Conservation (phyloP, 2,329 filamentous ascomycete genomes). For the Fusarium mundagurra region DNA sequence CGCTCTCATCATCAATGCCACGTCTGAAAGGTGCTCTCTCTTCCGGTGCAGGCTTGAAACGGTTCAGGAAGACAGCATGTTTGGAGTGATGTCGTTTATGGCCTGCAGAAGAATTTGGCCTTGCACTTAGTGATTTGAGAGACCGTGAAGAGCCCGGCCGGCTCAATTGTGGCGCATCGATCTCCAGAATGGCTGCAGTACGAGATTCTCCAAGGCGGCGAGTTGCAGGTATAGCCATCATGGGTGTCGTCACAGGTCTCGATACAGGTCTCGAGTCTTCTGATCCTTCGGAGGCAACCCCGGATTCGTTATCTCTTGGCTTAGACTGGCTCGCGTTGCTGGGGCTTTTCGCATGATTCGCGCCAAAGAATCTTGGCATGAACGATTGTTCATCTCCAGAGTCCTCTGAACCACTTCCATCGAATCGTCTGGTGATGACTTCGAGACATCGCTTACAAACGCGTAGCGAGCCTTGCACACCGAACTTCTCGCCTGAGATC, state of each 20-base stretch:
- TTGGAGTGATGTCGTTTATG: slow-evolving; percentile 91
- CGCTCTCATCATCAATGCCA: slow-evolving; percentile 71
- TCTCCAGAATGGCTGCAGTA: slow-evolving; percentile 89
- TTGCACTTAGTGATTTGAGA: slow-evolving; percentile 76
- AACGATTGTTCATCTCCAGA: slow-evolving; percentile 82
- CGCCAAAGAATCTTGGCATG: slow-evolving; percentile 70
- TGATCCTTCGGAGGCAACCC: slow-evolving; percentile 53
- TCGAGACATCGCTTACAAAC: slow-evolving; percentile 93
- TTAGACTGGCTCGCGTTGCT: slow-evolving; percentile 45
- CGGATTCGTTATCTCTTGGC: slow-evolving; percentile 52
- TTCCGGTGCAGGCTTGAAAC: slow-evolving; percentile 76
- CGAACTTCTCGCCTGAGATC: slow-evolving; percentile 88
- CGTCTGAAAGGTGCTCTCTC: slow-evolving; percentile 91
- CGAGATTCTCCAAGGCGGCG: slow-evolving; percentile 77
- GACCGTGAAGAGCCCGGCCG: slow-evolving; percentile 96
- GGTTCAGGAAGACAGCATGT: slow-evolving; percentile 79
- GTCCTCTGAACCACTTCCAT: slow-evolving; percentile 87
- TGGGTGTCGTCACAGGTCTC: slow-evolving; percentile 70
- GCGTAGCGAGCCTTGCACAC: slow-evolving; percentile 82
- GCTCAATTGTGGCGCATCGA: slow-evolving; percentile 83
- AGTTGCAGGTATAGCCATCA: slow-evolving; percentile 76
- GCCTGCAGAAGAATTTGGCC: slow-evolving; percentile 76
- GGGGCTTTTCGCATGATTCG: slow-evolving; percentile 59
- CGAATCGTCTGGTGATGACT: slow-evolving; percentile 89
- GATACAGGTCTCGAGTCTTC: slow-evolving; percentile 64